Percentiles rank a stretch among this genome's conserved stretches.
Conservation (phyloP, 441 rosid species). For the Gossypium gossypioides region DNA sequence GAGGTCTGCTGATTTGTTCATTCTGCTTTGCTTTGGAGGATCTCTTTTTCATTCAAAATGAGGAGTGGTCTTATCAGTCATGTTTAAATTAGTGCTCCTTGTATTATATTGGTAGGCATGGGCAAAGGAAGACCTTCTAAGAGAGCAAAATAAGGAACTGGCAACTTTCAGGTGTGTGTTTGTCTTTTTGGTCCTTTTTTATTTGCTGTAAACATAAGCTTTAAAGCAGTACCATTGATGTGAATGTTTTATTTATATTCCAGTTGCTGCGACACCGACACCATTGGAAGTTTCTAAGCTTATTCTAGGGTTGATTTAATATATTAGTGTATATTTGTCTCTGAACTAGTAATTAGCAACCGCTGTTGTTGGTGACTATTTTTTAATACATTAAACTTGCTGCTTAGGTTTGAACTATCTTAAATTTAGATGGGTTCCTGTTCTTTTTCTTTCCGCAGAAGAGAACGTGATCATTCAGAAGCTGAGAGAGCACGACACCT, state of each 20-base stretch:
- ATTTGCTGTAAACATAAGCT: not conserved
- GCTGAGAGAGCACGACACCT: slow-evolving; percentile 81
- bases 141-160: slow-evolving; percentile 84
- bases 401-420: not conserved
- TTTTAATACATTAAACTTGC: not conserved
- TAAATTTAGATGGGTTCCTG: slow-evolving; percentile 11
- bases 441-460: slow-evolving; percentile 37
- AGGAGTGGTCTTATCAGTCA: not conserved
- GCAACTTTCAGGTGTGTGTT: slow-evolving; percentile 58
- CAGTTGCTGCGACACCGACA: not conserved
- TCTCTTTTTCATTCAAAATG: not conserved
- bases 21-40: not conserved
- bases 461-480: slow-evolving; percentile 95
- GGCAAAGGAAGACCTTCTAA: slow-evolving; percentile 92
- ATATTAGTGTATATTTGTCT: not conserved
- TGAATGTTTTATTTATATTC: not conserved
- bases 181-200: not conserved
- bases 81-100: slow-evolving; percentile 9
- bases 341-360: not conserved
- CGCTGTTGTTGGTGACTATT: not conserved
- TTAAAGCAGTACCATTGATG: not conserved
- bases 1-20: slow-evolving; percentile 42
- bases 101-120: slow-evolving; percentile 48
- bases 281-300: not conserved
- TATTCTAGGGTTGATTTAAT: not conserved